These are phyloP conservation scores for Rosa persica DNA, from an alignment of 306 rosid species.

Conservation along the genomic window DNA sequence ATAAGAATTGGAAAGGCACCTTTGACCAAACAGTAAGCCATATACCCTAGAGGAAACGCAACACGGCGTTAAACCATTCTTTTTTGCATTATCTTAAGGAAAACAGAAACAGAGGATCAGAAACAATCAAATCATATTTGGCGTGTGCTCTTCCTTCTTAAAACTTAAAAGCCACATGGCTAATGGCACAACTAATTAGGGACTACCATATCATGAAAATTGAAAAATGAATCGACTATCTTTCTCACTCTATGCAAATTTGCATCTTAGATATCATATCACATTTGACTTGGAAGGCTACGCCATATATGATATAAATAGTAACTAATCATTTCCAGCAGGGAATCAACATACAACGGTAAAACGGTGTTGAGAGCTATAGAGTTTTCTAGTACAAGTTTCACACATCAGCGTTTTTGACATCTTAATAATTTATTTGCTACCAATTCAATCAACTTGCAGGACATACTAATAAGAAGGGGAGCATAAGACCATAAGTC, in stretches of 20 bases:
- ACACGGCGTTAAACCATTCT: neutral
- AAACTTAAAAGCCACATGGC: neutral
- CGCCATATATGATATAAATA: neutral
- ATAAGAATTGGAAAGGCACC: neutral
- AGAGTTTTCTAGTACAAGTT: slow-evolving; percentile 1
- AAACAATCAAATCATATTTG: neutral
- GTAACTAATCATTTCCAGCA: neutral
- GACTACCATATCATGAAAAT: neutral
- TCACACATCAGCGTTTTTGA: neutral
- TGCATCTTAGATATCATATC: neutral
- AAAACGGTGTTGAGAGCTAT: neutral
- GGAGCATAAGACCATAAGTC: neutral
- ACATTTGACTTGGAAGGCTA: neutral
- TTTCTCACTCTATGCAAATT: neutral
- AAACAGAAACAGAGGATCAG: neutral
- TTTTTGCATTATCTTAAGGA: neutral
- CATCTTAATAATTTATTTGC: neutral
- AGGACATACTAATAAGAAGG: neutral
- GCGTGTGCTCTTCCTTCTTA: neutral
- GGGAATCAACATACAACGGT: neutral
- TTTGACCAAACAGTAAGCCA: neutral
- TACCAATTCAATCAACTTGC: neutral
- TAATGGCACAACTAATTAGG: neutral
- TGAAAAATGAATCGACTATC: neutral
- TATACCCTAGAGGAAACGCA: neutral